Evolutionary conservation across 1,284 basidiomycete species (phyloP).

Genomic region (Fereydounia khargensis): DNA sequence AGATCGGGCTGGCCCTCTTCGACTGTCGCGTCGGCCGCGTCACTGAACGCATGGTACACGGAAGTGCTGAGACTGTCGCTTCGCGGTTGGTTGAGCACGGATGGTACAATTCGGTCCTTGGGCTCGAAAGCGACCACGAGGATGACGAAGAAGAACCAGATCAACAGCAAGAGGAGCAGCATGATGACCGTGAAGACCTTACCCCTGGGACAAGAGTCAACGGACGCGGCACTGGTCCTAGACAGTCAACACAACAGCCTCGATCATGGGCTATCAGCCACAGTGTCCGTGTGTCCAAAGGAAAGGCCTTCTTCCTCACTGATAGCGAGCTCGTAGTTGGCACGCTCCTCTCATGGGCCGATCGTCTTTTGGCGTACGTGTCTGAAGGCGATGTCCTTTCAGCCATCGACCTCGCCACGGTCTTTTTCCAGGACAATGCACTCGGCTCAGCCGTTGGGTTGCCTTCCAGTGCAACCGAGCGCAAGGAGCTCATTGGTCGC

Average conservation of each 20-base stretch:
- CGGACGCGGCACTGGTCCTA: too few relatives aligned
- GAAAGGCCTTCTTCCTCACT: constrained; percentile 79
- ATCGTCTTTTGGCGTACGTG: constrained; percentile 80
- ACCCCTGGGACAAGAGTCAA: neutral
- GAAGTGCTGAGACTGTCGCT: constrained; percentile 58
- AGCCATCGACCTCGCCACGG: constrained; percentile 80
- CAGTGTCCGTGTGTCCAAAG: constrained; percentile 78
- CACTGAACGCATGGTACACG: constrained; percentile 32
- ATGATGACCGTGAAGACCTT: neutral
- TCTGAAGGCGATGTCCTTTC: constrained; percentile 81
- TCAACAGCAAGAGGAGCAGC: too few relatives aligned
- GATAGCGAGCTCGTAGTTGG: constrained; percentile 71
- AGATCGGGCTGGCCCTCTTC: constrained; percentile 27
- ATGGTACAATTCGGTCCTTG: constrained; percentile 20
- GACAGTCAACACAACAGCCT: neutral
- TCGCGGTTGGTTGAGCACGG: constrained; percentile 19
- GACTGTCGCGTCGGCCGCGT: constrained; percentile 34
- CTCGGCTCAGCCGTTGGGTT: constrained; percentile 86
- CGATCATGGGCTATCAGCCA: constrained; percentile 42
- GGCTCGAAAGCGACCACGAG: constrained; percentile 9
- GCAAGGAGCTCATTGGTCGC: constrained; percentile 69
- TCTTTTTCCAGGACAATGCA: constrained; percentile 78
- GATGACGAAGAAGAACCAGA: neutral
- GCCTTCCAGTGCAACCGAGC: constrained; percentile 67
- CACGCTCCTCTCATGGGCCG: constrained; percentile 90